Percentiles rank a stretch among this genome's conserved stretches.
These are phyloP conservation scores for Hypoxylon intermedium DNA, from an alignment of 495 filamentous ascomycete species.

Conservation along the genomic window DNA sequence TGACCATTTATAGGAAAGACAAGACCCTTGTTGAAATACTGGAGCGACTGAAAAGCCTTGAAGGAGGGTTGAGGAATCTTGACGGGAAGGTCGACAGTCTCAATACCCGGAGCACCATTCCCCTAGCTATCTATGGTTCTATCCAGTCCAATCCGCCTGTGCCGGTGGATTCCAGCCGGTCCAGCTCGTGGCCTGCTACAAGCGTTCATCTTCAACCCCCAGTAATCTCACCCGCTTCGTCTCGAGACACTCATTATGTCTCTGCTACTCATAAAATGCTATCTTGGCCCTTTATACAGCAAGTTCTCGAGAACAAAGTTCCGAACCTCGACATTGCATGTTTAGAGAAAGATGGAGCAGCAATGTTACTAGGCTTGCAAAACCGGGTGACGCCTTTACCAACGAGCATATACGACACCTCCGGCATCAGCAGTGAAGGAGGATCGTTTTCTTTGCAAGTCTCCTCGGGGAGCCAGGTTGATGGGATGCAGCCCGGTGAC, in stretches of 20 bases:
- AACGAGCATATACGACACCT: constrained; percentile 25
- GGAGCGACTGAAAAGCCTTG: constrained; percentile 60
- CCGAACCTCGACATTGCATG: constrained; percentile 42
- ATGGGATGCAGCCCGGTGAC: constrained; percentile 32
- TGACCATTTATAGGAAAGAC: constrained; percentile 59
- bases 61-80: constrained; percentile 42
- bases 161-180: constrained; percentile 18
- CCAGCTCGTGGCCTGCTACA: constrained; percentile 23
- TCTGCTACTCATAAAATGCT: constrained; percentile 65
- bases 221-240: constrained; percentile 20
- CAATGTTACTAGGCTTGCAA: constrained; percentile 53
- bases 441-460: constrained; percentile 26
- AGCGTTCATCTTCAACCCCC: constrained; percentile 16
- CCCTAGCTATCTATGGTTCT: constrained; percentile 33
- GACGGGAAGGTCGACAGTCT: constrained; percentile 55
- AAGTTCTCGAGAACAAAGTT: constrained; percentile 49
- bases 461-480: constrained; percentile 26
- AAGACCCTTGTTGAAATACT: constrained; percentile 67
- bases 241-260: constrained; percentile 49
- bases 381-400: constrained; percentile 47
- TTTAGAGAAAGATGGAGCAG: constrained; percentile 55
- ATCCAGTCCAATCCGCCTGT: constrained; percentile 21
- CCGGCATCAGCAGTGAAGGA: constrained; percentile 20
- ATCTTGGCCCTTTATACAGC: constrained; percentile 63
- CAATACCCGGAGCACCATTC: constrained; percentile 32